Evolutionary conservation across 2,329 filamentous ascomycete species (phyloP), one percentile per base, ranked within the genome.

Genomic region (Penicillium fuscoglaucum): DNA sequence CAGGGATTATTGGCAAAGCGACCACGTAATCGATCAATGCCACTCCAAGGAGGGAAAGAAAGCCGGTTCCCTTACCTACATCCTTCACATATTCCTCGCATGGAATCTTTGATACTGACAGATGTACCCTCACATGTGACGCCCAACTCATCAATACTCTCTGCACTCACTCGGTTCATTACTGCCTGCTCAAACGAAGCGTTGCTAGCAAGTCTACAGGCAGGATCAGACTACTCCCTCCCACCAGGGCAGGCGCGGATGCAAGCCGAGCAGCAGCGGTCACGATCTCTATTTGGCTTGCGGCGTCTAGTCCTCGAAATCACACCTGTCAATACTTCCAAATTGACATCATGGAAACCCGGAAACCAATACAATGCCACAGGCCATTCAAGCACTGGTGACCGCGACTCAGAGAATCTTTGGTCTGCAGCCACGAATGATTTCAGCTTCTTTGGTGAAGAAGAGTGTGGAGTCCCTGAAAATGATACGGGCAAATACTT

Each of bases 361-460:
- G 67, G 78, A 3, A 79, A 75, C 19, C 78, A 79, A 31, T 80
- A 79, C 70, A 76, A 78, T 40, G 76, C 76, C 45, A 73, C 74
- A 9, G 79, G 76, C 7, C 82, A 80, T 60, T 86, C 84, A 7
- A 81, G 82, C 31, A 87, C 84, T 0, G 83, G 84, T 47, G 84
- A 87, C 61, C 72, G 76, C 9, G 85, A 87, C 64, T 82, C 80
- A 5, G 84, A 87, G 66, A 79, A 80, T 4, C 77, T 87, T 12
- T 87, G 84, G 84, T 77, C 80, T 50, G 84, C 84, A 9, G 83
- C 84, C 4, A 76, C 79, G 56, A 77, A 82, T 52, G 85, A 87
- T 66, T 87, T 87, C 61, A 84, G 82, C 29, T 86, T 86, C 70
- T 87, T 87, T 58, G 80, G 77, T 1, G 82, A 84, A 40, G 82